Conservation (phyloP, 768 basidiomycete species). For the Lactifluus echinatus region DNA sequence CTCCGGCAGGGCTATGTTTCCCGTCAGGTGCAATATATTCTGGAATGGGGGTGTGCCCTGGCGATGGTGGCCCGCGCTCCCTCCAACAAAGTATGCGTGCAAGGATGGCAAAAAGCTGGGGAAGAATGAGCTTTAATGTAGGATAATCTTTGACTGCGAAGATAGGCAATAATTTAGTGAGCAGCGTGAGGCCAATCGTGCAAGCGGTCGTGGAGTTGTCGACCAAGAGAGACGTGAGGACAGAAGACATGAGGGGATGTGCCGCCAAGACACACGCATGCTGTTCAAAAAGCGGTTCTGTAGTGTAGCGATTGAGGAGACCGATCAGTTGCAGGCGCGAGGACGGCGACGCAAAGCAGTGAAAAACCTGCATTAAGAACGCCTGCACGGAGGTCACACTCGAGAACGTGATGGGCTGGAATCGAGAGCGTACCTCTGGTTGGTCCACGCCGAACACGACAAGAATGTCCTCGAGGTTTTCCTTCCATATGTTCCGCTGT, state of each 20-base stretch:
- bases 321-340: constrained; percentile 63
- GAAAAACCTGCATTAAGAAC: constrained; percentile 57
- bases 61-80: constrained; percentile 33
- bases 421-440: constrained; percentile 47
- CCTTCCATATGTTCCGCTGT: constrained; percentile 59
- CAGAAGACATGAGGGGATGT: constrained; percentile 54
- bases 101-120: constrained; percentile 56
- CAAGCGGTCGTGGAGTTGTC: constrained; percentile 70
- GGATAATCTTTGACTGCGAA: constrained; percentile 56
- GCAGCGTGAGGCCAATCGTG: constrained; percentile 50
- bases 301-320: constrained; percentile 55
- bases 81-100: constrained; percentile 73
- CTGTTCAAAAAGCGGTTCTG: constrained; percentile 41
- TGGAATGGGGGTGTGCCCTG: constrained; percentile 9
- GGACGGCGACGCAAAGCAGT: constrained; percentile 50
- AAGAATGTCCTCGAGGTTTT: constrained; percentile 68
- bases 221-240: constrained; percentile 60
- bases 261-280: constrained; percentile 43
- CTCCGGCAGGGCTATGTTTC: constrained; percentile 2
- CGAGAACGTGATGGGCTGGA: background rate
- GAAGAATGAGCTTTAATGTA: constrained; percentile 50
- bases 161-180: constrained; percentile 67
- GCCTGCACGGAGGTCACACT: constrained; percentile 36
- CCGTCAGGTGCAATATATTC: constrained; percentile 7
- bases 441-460: constrained; percentile 52